Conservation (phyloP, 106 monocot species). For the Gastrodia elata region DNA sequence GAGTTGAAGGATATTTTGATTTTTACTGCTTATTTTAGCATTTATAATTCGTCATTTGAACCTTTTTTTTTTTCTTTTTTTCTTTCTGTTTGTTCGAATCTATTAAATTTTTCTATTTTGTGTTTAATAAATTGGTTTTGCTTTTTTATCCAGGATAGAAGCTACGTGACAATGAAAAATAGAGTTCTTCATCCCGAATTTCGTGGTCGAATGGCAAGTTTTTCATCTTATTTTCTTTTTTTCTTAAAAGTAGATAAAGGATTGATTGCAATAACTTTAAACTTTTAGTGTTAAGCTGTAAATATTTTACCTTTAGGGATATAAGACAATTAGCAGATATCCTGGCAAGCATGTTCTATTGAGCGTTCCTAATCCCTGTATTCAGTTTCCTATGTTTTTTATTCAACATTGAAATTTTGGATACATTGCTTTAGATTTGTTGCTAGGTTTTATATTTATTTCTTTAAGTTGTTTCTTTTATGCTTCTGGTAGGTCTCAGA, state of each 20-base stretch:
- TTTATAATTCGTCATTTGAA: no score
- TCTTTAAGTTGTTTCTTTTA: background rate
- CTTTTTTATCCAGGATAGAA: constrained; percentile 59
- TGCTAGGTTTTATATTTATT: background rate
- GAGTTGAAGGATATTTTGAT: background rate
- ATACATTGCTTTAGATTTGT: constrained; percentile 3
- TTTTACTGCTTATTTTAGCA: background rate
- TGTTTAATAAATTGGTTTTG: constrained; percentile 1
- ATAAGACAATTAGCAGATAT: background rate
- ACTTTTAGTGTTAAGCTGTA: background rate
- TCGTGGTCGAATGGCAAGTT: constrained; percentile 90
- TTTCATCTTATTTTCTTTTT: background rate
- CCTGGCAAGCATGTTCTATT: background rate
- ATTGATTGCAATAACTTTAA: no score
- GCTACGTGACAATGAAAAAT: constrained; percentile 67
- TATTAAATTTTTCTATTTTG: background rate
- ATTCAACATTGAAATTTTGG: background rate
- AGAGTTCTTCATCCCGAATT: constrained; percentile 76
- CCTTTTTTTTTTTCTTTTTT: background rate
- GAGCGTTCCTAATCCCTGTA: background rate
- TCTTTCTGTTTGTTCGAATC: background rate
- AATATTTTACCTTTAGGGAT: no score
- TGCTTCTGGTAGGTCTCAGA: constrained; percentile 47
- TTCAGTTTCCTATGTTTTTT: background rate
- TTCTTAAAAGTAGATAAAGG: background rate